A percentile compares a stretch with the other conserved stretches of the same genome.
Conservation (phyloP, 345 rosid genomes). For the Diplotaxis tenuifolia region DNA sequence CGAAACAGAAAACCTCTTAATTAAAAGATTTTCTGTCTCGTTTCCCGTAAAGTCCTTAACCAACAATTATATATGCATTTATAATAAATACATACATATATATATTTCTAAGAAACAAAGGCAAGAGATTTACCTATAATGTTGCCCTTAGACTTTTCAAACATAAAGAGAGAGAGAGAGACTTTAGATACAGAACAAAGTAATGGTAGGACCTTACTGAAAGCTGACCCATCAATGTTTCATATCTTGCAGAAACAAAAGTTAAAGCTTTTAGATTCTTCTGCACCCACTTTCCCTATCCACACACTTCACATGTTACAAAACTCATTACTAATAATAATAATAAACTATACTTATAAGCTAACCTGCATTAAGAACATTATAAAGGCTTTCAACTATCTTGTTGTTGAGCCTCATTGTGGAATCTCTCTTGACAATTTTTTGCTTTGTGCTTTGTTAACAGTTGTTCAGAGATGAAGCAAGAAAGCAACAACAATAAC, state of each 20-base stretch:
- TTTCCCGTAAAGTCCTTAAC: no score
- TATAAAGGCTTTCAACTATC: not conserved
- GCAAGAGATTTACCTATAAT: no score
- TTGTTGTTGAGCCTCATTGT: slow-evolving; percentile 1
- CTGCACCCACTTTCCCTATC: slow-evolving; percentile 54
- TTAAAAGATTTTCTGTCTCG: no score
- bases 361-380: not conserved
- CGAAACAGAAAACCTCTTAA: no score
- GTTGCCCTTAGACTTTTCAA: slow-evolving; percentile 40
- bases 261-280: slow-evolving; percentile 51
- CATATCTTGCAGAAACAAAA: slow-evolving; percentile 34
- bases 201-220: slow-evolving; percentile 37
- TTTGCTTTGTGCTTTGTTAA: slow-evolving; percentile 9
- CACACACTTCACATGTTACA: slow-evolving; percentile 36
- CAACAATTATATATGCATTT: no score
- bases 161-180: slow-evolving; percentile 16
- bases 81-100: no score
- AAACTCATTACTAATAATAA: not conserved
- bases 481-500: slow-evolving; percentile 35
- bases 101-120: no score
- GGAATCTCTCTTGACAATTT: not conserved
- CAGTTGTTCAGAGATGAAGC: slow-evolving; percentile 49
- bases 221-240: slow-evolving; percentile 44
- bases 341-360: not conserved
- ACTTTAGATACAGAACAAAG: slow-evolving; percentile 18